phyloP scores from a whole-genome alignment of 2,329 filamentous ascomycete genomes.

The Claviceps fusiformis region DNA sequence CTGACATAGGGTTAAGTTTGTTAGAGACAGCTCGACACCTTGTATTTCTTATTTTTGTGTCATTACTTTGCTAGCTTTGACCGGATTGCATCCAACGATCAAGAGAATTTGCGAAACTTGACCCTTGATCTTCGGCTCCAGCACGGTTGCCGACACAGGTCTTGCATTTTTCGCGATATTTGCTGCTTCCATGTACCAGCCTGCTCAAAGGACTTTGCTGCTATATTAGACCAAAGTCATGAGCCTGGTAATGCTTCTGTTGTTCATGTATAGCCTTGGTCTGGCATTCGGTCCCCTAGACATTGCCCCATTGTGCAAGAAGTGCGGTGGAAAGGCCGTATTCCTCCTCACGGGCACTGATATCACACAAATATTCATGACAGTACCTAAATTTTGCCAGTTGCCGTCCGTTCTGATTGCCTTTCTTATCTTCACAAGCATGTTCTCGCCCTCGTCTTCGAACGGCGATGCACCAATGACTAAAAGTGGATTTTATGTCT shows the following conservation, averaged over 20 bases:
- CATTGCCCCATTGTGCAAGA: not conserved
- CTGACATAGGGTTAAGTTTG: too few relatives aligned
- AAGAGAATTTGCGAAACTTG: slow-evolving; percentile 12
- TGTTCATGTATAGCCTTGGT: slow-evolving; percentile 16
- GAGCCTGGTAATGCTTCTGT: slow-evolving; percentile 12
- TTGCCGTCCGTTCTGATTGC: slow-evolving; percentile 60
- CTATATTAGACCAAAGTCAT: slow-evolving; percentile 8
- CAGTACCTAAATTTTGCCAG: slow-evolving; percentile 51
- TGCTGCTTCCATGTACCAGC: slow-evolving; percentile 19
- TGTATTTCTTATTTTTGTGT: too few relatives aligned
- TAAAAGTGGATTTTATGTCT: slow-evolving; percentile 39
- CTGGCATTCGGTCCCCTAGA: slow-evolving; percentile 11
- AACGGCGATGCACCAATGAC: slow-evolving; percentile 50
- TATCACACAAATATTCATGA: slow-evolving; percentile 56
- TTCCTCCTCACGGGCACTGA: slow-evolving; percentile 41
- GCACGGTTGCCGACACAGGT: slow-evolving; percentile 21
- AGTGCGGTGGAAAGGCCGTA: slow-evolving; percentile 18
- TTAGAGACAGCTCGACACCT: too few relatives aligned
- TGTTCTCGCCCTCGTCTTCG: slow-evolving; percentile 43
- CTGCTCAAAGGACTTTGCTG: slow-evolving; percentile 7
- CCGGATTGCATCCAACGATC: too few relatives aligned
- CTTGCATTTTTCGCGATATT: slow-evolving; percentile 43
- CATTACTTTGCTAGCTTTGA: too few relatives aligned
- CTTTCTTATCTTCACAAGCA: slow-evolving; percentile 54
- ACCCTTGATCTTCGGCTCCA: too few relatives aligned